Base-by-base conservation (phyloP, 139 green algal genomes). In the Gonium pectorale region DNA sequence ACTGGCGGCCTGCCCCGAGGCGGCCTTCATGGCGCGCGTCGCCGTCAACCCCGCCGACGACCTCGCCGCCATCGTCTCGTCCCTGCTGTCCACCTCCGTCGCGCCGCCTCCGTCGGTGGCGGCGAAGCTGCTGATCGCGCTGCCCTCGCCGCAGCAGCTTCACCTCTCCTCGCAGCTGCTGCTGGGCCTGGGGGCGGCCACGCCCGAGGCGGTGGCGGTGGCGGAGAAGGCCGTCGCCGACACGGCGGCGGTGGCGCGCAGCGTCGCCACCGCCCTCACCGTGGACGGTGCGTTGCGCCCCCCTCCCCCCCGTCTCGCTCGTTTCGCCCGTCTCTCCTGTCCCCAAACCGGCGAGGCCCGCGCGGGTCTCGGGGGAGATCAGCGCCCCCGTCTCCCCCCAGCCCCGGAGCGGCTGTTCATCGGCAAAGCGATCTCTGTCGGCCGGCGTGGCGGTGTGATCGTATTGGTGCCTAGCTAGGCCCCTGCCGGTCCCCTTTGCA, bases 71-170 rank as follows among this genome's bases (percentile, higher is more conserved):
- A n/a, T 82, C 21, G 40, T 82, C 13, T 71, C 59, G 15, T 41
- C 59, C 15, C 13, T 82, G 2, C 75, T 82, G 27, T n/a, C 44
- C 11, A 81, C 41, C 73, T 43, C 9, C 26, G 73, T 81, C 37
- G 33, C 73, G 52, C 19, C 73, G 37, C n/a, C n/a, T n/a, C 73
- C 73, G 27, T 24, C 41, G 38, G 11, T 22, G 5, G 15, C 6
- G 24, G 35, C 56, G 31, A 40, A 67, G 49, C 15, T 79, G n/a
- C 4, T 44, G 15, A 49, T 82, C 24, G 59, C 75, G 56, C 15
- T 71, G 22, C 75, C 75, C 6, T 40, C 44, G 41, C 29, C 75
- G 40, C 75, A 82, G 59, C 52, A 68, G 75, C 59, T 82, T 7
- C 11, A 38, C 8, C 59, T 82, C 5, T 71, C 59, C 0, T 46